Base-by-base conservation (phyloP, 2,329 filamentous ascomycete genomes). In the Elsinoe arachidis region DNA sequence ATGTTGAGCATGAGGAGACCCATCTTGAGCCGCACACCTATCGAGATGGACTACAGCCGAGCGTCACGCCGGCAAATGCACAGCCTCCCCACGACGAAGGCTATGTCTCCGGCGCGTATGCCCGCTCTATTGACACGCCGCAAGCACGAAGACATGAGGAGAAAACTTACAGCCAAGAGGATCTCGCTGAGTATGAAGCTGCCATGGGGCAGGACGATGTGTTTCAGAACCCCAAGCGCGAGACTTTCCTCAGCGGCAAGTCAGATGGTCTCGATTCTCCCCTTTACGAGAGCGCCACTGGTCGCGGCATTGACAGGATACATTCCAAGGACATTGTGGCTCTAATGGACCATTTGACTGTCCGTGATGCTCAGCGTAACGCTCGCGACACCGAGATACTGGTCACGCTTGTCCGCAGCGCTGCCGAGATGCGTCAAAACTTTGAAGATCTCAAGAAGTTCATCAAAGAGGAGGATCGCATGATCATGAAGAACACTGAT, bases 261-360 rank as follows among this genome's bases (percentile, higher is more conserved):
- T 96, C 92, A 6, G 90, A 96, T 67, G 92, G 91, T 46, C 90
- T 96, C 81, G 80, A 79, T 2, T 93, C 90, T 30, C 91, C 92
- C 2, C 78, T 97, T 17, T 97, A 96, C 67, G 93, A 99, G 68
- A 85, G 88, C 59, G 82, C 91, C 2, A 95, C 88, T 1, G 92
- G 92, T 55, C 85, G 83, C 61, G 91, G 90, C 34, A 87, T 96
- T 55, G 91, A 97, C 63, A 81, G 86, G 49, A 97, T 99, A 54
- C 87, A 97, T 69, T 96, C 90, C 46, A 93, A 95, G 73, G 93
- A 99, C 67, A 95, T 99, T 65, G 87, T 99, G 62, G 90, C 92
- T 21, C 76, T 99, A 60, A 99, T 99, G 93, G 92, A 99, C 69
- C 93, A 99, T 72, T 84, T 99, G 61, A 97, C 95, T 69, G 93